phyloP scores from a whole-genome alignment of 2,329 filamentous ascomycete species.

The Cytospora paraplurivora region DNA sequence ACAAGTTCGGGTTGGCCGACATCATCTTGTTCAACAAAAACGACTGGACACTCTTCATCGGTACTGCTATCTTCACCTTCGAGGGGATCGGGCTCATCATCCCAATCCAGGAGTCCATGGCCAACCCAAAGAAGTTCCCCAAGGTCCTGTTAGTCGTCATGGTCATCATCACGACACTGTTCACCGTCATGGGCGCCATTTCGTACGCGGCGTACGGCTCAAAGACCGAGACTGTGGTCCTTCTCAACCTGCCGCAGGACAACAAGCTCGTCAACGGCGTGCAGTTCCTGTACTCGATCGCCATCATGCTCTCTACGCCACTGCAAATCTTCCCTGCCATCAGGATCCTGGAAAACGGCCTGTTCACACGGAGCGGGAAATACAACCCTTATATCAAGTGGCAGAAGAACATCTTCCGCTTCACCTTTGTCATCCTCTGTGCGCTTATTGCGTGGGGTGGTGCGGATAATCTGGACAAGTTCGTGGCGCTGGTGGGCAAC shows the following conservation, averaged over 20 bases:
- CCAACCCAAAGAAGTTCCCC: conserved; percentile 85
- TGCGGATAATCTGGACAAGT: conserved; percentile 93
- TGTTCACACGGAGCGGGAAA: conserved; percentile 93
- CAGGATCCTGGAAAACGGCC: conserved; percentile 89
- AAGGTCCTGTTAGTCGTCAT: conserved; percentile 86
- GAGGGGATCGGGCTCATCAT: conserved; percentile 98
- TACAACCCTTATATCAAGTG: conserved; percentile 99
- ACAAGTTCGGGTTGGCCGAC: conserved; percentile 74
- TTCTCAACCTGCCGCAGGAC: conserved; percentile 95
- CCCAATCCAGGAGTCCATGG: conserved; percentile 97
- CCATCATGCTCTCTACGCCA: conserved; percentile 93
- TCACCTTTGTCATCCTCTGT: conserved; percentile 86
- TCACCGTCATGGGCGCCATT: conserved; percentile 86
- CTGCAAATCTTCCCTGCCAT: conserved; percentile 98
- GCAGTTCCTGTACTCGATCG: conserved; percentile 95
- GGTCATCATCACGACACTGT: conserved; percentile 91
- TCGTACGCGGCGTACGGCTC: conserved; percentile 97
- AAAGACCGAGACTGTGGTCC: conserved; percentile 91
- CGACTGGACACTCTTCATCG: conserved; percentile 97
- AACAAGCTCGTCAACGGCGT: conserved; percentile 93
- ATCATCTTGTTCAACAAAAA: conserved; percentile 87
- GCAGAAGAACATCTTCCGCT: conserved; percentile 98
- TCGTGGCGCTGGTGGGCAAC: conserved; percentile 92
- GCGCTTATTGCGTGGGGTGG: conserved; percentile 88
- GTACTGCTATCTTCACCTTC: conserved; percentile 98